Conservation (phyloP, 805 yeast species). For the Jamesozyma lodderae region DNA sequence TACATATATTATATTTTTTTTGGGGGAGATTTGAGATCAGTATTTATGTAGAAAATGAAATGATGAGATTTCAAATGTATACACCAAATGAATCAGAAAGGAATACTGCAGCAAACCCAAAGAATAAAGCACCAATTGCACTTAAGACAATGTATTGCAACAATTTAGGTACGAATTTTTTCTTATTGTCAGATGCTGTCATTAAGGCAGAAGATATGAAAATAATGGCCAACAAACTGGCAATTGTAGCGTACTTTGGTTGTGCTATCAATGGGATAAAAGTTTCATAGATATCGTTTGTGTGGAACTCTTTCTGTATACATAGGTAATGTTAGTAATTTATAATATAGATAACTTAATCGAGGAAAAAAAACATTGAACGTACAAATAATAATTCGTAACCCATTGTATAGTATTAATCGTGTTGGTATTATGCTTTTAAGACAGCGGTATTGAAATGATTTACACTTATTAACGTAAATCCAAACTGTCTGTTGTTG, state of each 20-base stretch:
- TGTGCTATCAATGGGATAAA: conserved; percentile 17
- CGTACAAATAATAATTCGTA: conserved; percentile 22
- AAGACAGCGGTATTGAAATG: no score
- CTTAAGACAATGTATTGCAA: conserved; percentile 18
- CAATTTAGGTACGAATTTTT: conserved; percentile 13
- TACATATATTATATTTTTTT: conserved; percentile 2
- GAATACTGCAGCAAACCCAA: conserved; percentile 35
- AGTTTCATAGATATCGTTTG: conserved; percentile 11
- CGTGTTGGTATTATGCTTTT: no score
- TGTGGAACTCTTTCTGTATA: conserved; percentile 17
- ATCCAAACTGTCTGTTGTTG: no score
- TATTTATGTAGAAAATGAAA: no score
- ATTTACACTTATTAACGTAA: no score
- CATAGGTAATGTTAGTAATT: conserved; percentile 2
- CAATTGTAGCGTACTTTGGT: conserved; percentile 17
- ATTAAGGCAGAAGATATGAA: conserved; percentile 15
- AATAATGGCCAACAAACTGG: conserved; percentile 13
- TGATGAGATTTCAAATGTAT: conserved; percentile 27
- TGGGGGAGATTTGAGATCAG: no score
- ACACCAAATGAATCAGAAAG: conserved; percentile 39
- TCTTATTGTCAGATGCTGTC: conserved; percentile 11
- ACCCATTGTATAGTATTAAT: conserved; percentile 8
- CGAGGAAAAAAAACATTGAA: neutral
- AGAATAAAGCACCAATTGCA: conserved; percentile 29
- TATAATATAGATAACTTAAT: neutral